Evolutionary conservation across 345 rosid species (phyloP).

Genomic region (Citrus australasica): DNA sequence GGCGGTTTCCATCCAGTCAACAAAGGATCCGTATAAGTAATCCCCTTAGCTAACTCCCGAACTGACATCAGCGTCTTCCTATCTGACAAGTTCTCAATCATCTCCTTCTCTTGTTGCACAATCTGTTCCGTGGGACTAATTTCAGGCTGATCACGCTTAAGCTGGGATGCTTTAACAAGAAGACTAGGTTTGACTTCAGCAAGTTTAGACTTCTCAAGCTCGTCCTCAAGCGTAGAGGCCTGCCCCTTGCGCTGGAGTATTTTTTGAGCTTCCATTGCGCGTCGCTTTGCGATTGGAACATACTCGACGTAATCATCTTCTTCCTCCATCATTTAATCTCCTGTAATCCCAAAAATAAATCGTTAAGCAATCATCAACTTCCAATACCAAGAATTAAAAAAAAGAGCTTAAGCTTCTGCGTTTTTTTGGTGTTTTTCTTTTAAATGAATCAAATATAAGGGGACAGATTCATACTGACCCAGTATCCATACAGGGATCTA

Average conservation of each 20-base stretch:
- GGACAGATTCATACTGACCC: not conserved
- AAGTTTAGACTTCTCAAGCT: constrained; percentile 54
- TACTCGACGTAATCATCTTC: constrained; percentile 77
- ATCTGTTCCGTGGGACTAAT: constrained; percentile 73
- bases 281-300: constrained; percentile 76
- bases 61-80: constrained; percentile 84
- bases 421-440: too few relatives aligned
- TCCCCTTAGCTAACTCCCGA: constrained; percentile 88
- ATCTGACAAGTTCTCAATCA: constrained; percentile 83
- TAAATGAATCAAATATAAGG: not conserved
- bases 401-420: not conserved
- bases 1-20: constrained; percentile 93
- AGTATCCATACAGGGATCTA: not conserved
- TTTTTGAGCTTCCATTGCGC: constrained; percentile 69
- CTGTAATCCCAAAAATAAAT: not conserved
- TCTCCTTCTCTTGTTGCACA: constrained; percentile 87
- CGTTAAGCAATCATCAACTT: not conserved
- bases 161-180: constrained; percentile 85
- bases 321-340: constrained; percentile 48
- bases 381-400: not conserved
- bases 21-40: constrained; percentile 72
- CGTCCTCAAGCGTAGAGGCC: constrained; percentile 57
- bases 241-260: constrained; percentile 78
- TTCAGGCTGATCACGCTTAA: constrained; percentile 79
- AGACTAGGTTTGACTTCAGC: constrained; percentile 83